Evolutionary conservation across 2,329 filamentous ascomycete species (phyloP).

Genomic region (Diaporthe sp.): DNA sequence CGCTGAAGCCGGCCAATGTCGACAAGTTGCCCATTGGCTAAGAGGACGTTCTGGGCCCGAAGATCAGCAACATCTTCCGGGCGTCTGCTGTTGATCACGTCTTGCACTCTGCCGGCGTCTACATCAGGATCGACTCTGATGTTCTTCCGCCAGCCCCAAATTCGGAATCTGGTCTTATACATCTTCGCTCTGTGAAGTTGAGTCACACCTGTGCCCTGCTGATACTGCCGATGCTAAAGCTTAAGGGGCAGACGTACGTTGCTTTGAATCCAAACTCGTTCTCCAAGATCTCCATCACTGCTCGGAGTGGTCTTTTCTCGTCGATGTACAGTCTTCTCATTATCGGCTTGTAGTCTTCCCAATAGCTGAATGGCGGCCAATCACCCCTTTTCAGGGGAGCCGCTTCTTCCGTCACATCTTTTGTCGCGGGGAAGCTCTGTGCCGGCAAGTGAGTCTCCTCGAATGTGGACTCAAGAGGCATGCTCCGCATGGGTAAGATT

Average conservation of each 20-base stretch:
- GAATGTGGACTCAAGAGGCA: neutral
- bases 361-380: neutral
- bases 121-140: neutral
- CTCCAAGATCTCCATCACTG: slow-evolving; percentile 3
- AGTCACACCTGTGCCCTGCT: neutral
- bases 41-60: neutral
- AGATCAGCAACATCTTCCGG: neutral
- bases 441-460: neutral
- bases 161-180: slow-evolving; percentile 14
- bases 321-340: slow-evolving; percentile 17
- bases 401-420: neutral
- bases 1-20: neutral
- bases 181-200: slow-evolving; percentile 10
- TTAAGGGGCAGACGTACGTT: slow-evolving; percentile 12
- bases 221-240: neutral
- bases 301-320: slow-evolving; percentile 1
- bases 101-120: slow-evolving; percentile 1
- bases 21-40: slow-evolving; percentile 17
- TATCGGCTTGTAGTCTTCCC: slow-evolving; percentile 14
- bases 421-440: neutral
- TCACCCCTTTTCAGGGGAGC: neutral
- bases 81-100: neutral
- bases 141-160: slow-evolving; percentile 13
- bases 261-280: slow-evolving; percentile 6
- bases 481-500: neutral